Conservation (phyloP, 1,284 basidiomycete genomes). For the Malassezia slooffiae region DNA sequence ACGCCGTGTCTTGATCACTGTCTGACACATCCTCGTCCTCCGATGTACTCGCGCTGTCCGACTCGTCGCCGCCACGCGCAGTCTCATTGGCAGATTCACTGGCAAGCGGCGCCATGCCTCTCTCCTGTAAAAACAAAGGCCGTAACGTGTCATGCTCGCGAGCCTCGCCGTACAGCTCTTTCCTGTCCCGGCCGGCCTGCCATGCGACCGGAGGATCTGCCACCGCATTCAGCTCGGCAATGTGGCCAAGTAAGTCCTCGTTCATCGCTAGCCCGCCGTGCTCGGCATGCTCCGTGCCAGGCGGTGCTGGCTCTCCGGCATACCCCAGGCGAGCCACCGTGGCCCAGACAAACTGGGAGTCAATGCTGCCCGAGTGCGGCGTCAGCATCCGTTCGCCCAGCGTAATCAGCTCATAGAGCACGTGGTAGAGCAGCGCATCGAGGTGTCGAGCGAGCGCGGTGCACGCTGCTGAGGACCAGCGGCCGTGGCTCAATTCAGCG, state of each 20-base stretch:
- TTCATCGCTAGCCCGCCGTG: not conserved
- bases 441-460: not conserved
- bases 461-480: not conserved
- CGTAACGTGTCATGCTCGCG: no score
- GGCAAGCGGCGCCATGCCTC: no score
- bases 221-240: not conserved
- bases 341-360: slow-evolving; percentile 7
- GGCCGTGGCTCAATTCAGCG: no score
- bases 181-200: not conserved
- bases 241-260: not conserved
- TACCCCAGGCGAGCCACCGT: slow-evolving; percentile 7
- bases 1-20: no score
- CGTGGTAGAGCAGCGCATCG: slow-evolving; percentile 1
- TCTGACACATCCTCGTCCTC: no score
- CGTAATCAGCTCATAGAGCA: slow-evolving; percentile 8
- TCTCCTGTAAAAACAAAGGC: no score
- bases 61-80: no score
- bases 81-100: no score
- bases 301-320: not conserved
- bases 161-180: no score
- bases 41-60: no score
- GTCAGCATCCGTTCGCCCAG: slow-evolving; percentile 6
- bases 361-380: not conserved
- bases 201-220: slow-evolving; percentile 10
- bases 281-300: not conserved